A percentile compares a stretch with the other conserved stretches of the same genome.
Conservation (phyloP, 2,329 filamentous ascomycete species). For the Colletotrichum costaricense region DNA sequence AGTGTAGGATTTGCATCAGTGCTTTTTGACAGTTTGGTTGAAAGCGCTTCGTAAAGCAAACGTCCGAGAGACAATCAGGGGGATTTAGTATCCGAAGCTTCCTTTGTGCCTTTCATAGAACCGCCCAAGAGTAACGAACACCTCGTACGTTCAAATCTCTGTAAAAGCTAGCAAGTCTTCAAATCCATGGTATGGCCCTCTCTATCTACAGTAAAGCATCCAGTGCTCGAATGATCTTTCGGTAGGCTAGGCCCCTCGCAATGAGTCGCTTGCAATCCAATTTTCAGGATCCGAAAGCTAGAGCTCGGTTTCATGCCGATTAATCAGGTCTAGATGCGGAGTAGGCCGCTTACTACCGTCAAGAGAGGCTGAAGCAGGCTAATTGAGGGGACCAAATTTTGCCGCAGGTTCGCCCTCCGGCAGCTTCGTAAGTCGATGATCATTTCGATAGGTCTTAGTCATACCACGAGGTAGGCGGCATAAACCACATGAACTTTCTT, state of each 20-base stretch:
- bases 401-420: not conserved
- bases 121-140: not conserved
- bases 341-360: not conserved
- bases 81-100: not conserved
- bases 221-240: not conserved
- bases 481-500: not conserved
- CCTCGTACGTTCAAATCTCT: not conserved
- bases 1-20: not conserved
- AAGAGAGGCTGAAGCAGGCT: not conserved
- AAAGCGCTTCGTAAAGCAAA: too few species aligned
- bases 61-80: not conserved
- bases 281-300: not conserved
- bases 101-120: not conserved
- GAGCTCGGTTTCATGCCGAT: not conserved
- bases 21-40: not conserved
- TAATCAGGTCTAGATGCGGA: not conserved
- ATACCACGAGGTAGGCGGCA: not conserved
- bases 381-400: not conserved
- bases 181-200: not conserved
- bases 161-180: not conserved
- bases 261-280: not conserved
- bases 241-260: not conserved
- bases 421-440: not conserved
- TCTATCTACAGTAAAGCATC: not conserved
- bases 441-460: conserved; percentile 1